Base-by-base conservation (phyloP, 108 stramenopile genomes). In the Ochromonas danica region DNA sequence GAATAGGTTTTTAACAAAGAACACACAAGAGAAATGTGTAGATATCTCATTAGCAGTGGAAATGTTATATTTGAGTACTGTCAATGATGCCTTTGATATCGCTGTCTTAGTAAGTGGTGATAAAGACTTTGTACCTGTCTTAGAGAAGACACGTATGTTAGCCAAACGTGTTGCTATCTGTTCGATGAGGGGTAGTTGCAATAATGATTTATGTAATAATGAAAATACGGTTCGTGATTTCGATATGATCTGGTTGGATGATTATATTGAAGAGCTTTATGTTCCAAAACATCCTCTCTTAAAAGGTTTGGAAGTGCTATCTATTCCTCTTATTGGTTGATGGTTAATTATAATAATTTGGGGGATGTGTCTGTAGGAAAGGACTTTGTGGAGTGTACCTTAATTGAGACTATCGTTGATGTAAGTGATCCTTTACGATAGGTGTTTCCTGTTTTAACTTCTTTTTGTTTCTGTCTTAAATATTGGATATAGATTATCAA, bases 21-120 rank as follows among this genome's bases (percentile, higher is more conserved):
- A 91, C 0, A 71, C 81, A 39, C 89, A 86, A 0, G 94, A 94
- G 85, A 94, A 94, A 62, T 92, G 92, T 72, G 90, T 94, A 25
- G 94, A 94, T 71, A 94, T 94, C 81, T 91, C 92, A 75, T 71
- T 94, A 40, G 90, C 94, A 0, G 91, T 91, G 6, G 94, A 94
- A 77, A 91, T 93, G 90, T 78, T 94, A 17, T 91, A 94, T 81
- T 92, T 90, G 81, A 91, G 91, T 17, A 92, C 91, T 25, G 90
- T 91, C 33, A 90, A 91, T 6, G 85, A 92, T 87, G 89, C 92
- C 1, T 94, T 88, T 75, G 94, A 94, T 81, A 84, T 92, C 14
- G 94, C 92, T n/a, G 82, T 94, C 51, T 61, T 94, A 33, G 77
- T 94, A 6, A 91, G 70, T 61, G 93, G 93, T 0, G 93, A 93